Evolutionary conservation across 352 stramenopile species (phyloP), one percentile per base, ranked within the genome.

Genomic region (Globisporangium apiculatum): DNA sequence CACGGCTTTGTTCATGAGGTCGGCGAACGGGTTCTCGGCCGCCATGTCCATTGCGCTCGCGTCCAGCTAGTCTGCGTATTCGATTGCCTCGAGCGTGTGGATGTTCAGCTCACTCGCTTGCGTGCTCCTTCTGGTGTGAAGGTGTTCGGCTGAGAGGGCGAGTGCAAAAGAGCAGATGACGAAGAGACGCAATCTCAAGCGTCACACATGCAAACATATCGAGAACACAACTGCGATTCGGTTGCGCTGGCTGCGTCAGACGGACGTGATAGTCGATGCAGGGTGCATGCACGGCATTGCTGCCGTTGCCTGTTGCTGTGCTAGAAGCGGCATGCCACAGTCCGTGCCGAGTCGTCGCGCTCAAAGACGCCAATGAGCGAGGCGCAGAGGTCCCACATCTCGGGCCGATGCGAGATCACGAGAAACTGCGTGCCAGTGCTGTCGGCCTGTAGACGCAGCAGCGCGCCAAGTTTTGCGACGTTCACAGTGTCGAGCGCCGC

Each of bases 1-100:
- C 12, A 91, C 84, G 9, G 82, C 84, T 54, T 94, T 90, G 65
- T 64, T 84, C 82, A 94, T 94, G 51, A 94, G 64, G 55, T 92
- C 83, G 3, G 68, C 79, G 35, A 94, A 94, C 62, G 84, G 84
- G 48, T 89, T 89, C 42, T 80, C 78, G 0, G 73, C 74, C 12
- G 74, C 71, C 53, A 86, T 55, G 46, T 87, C 76, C 79, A 91
- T 88, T 56, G 50, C 76, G 40, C 7, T 24, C 17, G 45, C 6
- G 18, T 31, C 4, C 6, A 52, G 7, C 35, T 24, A 35, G 56
- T 62, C 43, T 51, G 24, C 40, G 43, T 52, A 47, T 6, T 14
- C 24, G n/a, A n/a, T 48, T 5, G 49, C 47, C 4, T 41, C 24
- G 24, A 31, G 24, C 24, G 24, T 31, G 24, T 31, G 24, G 24